phyloP scores from a whole-genome alignment of 305 asterid species.

The Fraxinus sp. region DNA sequence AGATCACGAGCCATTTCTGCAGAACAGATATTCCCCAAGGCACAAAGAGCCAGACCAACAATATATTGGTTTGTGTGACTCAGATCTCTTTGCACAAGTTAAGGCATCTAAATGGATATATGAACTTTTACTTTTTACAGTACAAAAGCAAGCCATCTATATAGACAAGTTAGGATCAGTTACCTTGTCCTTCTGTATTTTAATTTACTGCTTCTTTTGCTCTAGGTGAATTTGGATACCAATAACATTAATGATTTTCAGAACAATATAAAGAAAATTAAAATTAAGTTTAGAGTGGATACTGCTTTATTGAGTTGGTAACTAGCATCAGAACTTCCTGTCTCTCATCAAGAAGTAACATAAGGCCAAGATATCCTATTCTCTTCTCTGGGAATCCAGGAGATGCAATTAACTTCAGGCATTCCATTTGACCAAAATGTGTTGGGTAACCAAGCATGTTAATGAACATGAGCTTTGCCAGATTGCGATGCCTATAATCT shows the following conservation, averaged over 20 bases:
- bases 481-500: constrained; percentile 83
- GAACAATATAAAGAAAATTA: constrained; percentile 14
- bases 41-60: constrained; percentile 99
- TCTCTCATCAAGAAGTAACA: constrained; percentile 99
- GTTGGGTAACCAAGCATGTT: constrained; percentile 99
- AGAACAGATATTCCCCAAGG: constrained; percentile 92
- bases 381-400: constrained; percentile 99
- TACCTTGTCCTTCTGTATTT: constrained; percentile 12
- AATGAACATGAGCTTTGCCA: constrained; percentile 98
- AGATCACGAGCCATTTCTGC: constrained; percentile 99
- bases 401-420: constrained; percentile 92
- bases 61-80: constrained; percentile 95
- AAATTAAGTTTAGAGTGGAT: constrained; percentile 36
- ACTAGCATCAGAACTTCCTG: constrained; percentile 99
- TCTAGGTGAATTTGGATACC: not conserved
- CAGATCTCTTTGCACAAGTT: constrained; percentile 74
- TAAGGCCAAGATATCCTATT: constrained; percentile 98
- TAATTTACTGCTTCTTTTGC: not conserved
- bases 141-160: constrained; percentile 14
- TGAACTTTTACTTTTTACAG: constrained; percentile 12
- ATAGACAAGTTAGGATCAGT: constrained; percentile 6
- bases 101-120: constrained; percentile 38
- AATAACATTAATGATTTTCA: constrained; percentile 16
- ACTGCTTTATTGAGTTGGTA: constrained; percentile 98
- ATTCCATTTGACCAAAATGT: constrained; percentile 99